Evolutionary conservation across 1,139 yeast species (phyloP), one percentile per base, ranked within the genome.

Genomic region (Suhomyces ambrosiae): DNA sequence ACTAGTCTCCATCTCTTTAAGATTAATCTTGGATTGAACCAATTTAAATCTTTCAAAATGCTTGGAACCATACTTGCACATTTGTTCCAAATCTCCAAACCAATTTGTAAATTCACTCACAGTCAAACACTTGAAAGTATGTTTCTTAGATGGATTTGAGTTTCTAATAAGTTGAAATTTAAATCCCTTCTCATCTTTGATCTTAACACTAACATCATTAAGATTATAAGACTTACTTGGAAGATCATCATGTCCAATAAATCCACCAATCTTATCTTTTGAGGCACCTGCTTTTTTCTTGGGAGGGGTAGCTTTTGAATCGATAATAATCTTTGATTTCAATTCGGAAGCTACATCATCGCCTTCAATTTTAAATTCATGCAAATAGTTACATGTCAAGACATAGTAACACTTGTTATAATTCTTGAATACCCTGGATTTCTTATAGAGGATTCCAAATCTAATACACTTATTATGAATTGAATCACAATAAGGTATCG

Each of bases 381-480:
- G 77, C 22, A 71, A 53, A 44, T 66, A 71, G 49, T 71, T 71
- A 48, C 76, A 67, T 2, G 75, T 67, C 47, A 71, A 61, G 16
- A 71, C 58, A 40, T 68, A 71, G 47, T 63, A 70, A 48, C 50
- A 58, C 11, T 69, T 50, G 29, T 60, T 65, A 44, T 71, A 71
- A 36, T 63, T 68, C 46, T 71, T 71, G 46, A 71, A 53, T 23
- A 71, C 45, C 47, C 68, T 71, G 37, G 66, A 67, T 46, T 71
- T 71, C 48, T 67, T 68, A 52, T 69, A 71, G 46, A 71, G 54
- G 27, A 60, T 51, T 6, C 77, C 77, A 44, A 63, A 69, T 30
- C 76, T 54, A 29, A 71, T 58, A 48, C 76, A 71, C 50, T 71
- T 71, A 49, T 65, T 68, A 42, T 71, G 77, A 27, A 71, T 56